Base-by-base conservation (phyloP, 768 basidiomycete species). In the Pholiota conissans region DNA sequence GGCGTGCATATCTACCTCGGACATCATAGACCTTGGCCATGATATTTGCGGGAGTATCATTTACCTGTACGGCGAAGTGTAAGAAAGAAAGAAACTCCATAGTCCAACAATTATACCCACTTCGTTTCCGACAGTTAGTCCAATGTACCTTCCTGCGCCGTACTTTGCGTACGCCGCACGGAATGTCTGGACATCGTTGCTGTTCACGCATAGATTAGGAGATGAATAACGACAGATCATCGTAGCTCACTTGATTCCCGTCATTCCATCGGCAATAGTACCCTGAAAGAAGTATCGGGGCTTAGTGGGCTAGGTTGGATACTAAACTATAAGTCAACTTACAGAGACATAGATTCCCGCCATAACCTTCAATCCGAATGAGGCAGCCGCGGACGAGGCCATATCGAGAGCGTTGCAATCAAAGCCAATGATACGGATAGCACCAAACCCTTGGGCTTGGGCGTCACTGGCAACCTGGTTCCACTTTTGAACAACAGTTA, bases 91-190 rank as follows among this genome's bases (percentile, higher is more conserved):
- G 27, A 55, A 14, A 20, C n/a, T n/a, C n/a, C 29, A 14, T n/a
- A 5, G 13, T 11, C 26, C 9, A 18, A 32, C 5, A 24, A 26
- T 6, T 13, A 34, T 20, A 49, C 62, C 55, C 2, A 71, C 73
- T 65, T 78, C 76, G 56, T 78, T 78, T 50, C 76, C 76, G 40
- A 78, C 58, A 0, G 73, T 74, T 51, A 78, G 63, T 11, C 73
- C 76, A 52, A 69, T 57, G 54, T 70, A 78, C 59, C 71, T 63
- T 5, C 65, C 68, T 6, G 71, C 58, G 14, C 76, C 75, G 32
- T 72, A 78, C 52, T 70, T 71, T 7, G 30, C 52, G 48, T 71
- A 71, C 5, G 74, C 75, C 5, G 64, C 55, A n/a, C 68, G 67
- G 65, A 76, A 78, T 7, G 65, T 62, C 57, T 74, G 72, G 9